These are phyloP conservation scores for Pyracantha coccinea DNA, from an alignment of 331 rosid species.

Conservation along the genomic window DNA sequence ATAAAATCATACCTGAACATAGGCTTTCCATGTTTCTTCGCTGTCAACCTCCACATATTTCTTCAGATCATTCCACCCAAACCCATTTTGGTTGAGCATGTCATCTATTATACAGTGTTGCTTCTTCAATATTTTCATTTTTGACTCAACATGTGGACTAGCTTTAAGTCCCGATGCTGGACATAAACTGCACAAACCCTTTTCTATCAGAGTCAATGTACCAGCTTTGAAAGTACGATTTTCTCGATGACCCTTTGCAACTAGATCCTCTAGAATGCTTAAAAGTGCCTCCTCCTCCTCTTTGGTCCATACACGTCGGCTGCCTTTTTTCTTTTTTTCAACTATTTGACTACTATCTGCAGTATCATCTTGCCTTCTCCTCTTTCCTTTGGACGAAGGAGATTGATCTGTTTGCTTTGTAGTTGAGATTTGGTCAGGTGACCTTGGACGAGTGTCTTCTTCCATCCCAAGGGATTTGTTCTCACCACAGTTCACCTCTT, in stretches of 20 bases:
- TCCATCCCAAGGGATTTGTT: background rate
- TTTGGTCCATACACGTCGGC: slow-evolving; percentile 9
- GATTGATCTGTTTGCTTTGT: slow-evolving; percentile 2
- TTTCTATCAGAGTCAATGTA: slow-evolving; percentile 5
- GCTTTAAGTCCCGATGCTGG: slow-evolving; percentile 5
- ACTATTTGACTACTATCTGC: background rate
- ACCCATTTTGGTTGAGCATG: slow-evolving; percentile 6
- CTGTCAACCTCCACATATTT: slow-evolving; percentile 12
- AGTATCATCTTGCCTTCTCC: slow-evolving; percentile 4
- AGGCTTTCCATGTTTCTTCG: slow-evolving; percentile 4
- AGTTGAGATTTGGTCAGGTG: background rate
- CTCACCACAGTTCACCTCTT: background rate
- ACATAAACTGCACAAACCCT: background rate
- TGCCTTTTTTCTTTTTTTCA: background rate
- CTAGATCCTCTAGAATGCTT: slow-evolving; percentile 7
- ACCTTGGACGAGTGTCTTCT: background rate
- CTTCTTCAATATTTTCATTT: background rate
- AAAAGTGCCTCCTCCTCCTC: slow-evolving; percentile 10
- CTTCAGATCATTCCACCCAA: slow-evolving; percentile 4
- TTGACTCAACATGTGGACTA: slow-evolving; percentile 6
- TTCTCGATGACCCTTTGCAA: slow-evolving; percentile 1
- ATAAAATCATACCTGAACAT: slow-evolving; percentile 5
- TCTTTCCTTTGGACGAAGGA: background rate
- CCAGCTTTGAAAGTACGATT: background rate
- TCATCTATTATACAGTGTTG: background rate